Evolutionary conservation across 83 land plant genomes (phyloP).

Genomic region (Picea abies): DNA sequence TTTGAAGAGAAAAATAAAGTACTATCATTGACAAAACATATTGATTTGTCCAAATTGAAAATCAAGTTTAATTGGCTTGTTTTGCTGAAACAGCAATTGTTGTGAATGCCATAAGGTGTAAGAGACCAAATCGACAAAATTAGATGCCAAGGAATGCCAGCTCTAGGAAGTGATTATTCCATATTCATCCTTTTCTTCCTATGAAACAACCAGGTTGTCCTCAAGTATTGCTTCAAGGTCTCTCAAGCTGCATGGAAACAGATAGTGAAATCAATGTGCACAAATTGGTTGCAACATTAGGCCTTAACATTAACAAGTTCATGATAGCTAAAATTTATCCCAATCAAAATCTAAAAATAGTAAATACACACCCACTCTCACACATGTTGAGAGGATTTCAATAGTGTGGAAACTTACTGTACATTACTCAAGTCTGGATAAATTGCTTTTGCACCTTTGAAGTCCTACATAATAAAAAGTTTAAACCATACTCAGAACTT

Average conservation of each 20-base stretch:
- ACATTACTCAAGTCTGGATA: slow-evolving; percentile 68
- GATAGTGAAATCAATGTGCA: background rate
- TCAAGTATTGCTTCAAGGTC: slow-evolving; percentile 53
- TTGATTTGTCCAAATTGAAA: no score
- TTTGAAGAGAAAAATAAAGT: no score
- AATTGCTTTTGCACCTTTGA: slow-evolving; percentile 56
- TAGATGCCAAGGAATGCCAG: no score
- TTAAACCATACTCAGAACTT: background rate
- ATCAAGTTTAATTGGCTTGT: no score
- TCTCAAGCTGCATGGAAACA: slow-evolving; percentile 41
- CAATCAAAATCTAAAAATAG: background rate
- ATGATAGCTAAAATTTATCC: background rate
- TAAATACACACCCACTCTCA: background rate
- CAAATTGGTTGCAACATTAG: background rate
- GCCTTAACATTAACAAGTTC: background rate
- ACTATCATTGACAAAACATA: no score
- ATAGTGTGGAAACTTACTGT: slow-evolving; percentile 36
- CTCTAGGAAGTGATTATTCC: no score
- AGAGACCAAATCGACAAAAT: no score
- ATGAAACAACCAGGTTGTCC: slow-evolving; percentile 13
- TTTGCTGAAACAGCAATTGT: no score
- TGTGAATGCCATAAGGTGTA: no score
- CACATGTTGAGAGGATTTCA: background rate
- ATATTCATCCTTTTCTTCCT: no score
- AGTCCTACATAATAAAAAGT: slow-evolving; percentile 43